These are phyloP conservation scores for Ascochyta clinopodiicola DNA, from an alignment of 2,329 filamentous ascomycete genomes.

Conservation along the genomic window DNA sequence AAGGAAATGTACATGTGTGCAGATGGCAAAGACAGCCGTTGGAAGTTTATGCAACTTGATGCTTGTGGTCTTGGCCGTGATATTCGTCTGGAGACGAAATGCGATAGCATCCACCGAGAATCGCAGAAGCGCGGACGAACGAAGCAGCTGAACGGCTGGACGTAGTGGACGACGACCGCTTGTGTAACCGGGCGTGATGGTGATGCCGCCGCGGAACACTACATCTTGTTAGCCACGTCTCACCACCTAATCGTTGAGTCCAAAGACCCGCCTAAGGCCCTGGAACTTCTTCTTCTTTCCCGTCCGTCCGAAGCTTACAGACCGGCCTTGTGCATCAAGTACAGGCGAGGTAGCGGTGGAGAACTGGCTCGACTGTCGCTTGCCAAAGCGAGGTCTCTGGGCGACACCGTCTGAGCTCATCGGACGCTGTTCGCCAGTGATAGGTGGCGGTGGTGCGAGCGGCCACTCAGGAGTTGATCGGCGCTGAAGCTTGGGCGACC, in stretches of 20 bases:
- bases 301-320: slow-evolving; percentile 39
- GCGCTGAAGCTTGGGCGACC: slow-evolving; percentile 57
- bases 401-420: slow-evolving; percentile 41
- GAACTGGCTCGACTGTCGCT: slow-evolving; percentile 30
- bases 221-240: slow-evolving; percentile 20
- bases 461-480: slow-evolving; percentile 59
- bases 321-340: slow-evolving; percentile 22
- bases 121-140: slow-evolving; percentile 10
- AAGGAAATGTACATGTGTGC: slow-evolving; percentile 7
- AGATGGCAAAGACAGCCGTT: background rate
- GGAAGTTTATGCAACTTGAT: background rate
- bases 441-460: slow-evolving; percentile 47
- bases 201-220: slow-evolving; percentile 2
- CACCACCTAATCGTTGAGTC: slow-evolving; percentile 58
- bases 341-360: slow-evolving; percentile 30
- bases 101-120: slow-evolving; percentile 13
- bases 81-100: background rate
- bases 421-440: slow-evolving; percentile 34
- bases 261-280: slow-evolving; percentile 70
- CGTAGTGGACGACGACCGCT: slow-evolving; percentile 3
- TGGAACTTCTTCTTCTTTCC: slow-evolving; percentile 71
- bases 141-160: slow-evolving; percentile 7
- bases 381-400: slow-evolving; percentile 30
- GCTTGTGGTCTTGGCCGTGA: background rate
- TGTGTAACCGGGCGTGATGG: slow-evolving; percentile 5